Conservation (phyloP, 805 yeast genomes). For the Starmerella tilneyi region DNA sequence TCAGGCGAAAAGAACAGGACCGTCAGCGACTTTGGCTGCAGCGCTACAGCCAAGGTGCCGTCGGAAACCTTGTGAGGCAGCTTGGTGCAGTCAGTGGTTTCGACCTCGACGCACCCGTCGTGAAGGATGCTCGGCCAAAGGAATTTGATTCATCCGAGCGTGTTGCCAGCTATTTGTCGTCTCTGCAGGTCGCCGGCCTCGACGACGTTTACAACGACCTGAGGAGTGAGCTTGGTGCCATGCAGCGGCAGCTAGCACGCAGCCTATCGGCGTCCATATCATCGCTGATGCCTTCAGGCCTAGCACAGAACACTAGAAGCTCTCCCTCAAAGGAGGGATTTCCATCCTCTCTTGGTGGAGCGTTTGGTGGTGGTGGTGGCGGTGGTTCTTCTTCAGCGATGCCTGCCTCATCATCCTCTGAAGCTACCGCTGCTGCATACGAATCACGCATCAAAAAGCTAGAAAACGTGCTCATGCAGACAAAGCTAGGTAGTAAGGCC, state of each 20-base stretch:
- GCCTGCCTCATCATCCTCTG: not conserved
- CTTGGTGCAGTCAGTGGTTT: slow-evolving; percentile 5
- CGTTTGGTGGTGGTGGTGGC: too few species aligned
- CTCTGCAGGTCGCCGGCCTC: slow-evolving; percentile 23
- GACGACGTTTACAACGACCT: slow-evolving; percentile 26
- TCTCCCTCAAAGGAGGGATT: not conserved
- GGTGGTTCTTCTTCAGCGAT: too few species aligned
- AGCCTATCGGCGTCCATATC: slow-evolving; percentile 17
- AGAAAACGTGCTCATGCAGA: slow-evolving; percentile 21
- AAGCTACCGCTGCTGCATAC: slow-evolving; percentile 34
- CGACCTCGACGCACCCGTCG: not conserved
- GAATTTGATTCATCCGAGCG: not conserved
- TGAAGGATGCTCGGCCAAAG: not conserved
- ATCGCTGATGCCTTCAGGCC: slow-evolving; percentile 8
- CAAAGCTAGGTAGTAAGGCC: slow-evolving; percentile 14
- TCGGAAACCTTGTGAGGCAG: slow-evolving; percentile 13
- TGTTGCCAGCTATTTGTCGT: slow-evolving; percentile 23
- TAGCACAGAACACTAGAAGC: not conserved
- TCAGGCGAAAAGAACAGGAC: slow-evolving; percentile 46
- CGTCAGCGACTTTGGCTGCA: slow-evolving; percentile 45
- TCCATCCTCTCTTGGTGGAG: not conserved
- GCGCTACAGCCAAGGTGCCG: slow-evolving; percentile 36
- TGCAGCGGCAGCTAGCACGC: slow-evolving; percentile 24
- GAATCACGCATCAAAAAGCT: slow-evolving; percentile 63
- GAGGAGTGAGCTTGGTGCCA: slow-evolving; percentile 27